Conservation (phyloP, 2,329 filamentous ascomycete species). For the Fusarium torulosum region DNA sequence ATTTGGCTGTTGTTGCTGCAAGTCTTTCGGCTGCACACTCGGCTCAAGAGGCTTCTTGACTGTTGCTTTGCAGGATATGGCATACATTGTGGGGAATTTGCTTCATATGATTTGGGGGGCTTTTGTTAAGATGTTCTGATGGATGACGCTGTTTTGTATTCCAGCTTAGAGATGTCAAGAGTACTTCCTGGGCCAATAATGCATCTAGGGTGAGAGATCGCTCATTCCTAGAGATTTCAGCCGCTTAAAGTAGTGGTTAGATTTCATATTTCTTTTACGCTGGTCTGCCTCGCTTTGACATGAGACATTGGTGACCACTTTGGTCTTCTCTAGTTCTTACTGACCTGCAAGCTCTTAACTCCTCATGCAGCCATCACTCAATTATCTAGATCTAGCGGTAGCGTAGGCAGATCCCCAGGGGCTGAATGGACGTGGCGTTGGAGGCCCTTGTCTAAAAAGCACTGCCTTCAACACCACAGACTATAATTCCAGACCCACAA, state of each 20-base stretch:
- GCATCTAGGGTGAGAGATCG: slow-evolving; percentile 31
- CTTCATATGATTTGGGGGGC: slow-evolving; percentile 17
- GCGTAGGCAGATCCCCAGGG: slow-evolving; percentile 30
- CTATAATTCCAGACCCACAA: slow-evolving; percentile 25
- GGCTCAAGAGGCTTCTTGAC: slow-evolving; percentile 25
- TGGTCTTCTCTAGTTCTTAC: not conserved
- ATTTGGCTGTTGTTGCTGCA: slow-evolving; percentile 7
- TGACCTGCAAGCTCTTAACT: slow-evolving; percentile 6
- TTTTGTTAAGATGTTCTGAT: slow-evolving; percentile 40
- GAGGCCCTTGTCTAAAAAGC: slow-evolving; percentile 41
- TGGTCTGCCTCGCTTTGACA: not conserved
- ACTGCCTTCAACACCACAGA: slow-evolving; percentile 28
- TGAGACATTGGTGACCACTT: not conserved
- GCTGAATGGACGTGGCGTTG: slow-evolving; percentile 30
- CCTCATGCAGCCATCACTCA: slow-evolving; percentile 14
- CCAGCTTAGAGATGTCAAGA: slow-evolving; percentile 20
- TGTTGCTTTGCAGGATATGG: slow-evolving; percentile 28
- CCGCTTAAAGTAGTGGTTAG: slow-evolving; percentile 27
- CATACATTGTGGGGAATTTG: slow-evolving; percentile 32
- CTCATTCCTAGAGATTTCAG: slow-evolving; percentile 35
- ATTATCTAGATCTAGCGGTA: slow-evolving; percentile 4
- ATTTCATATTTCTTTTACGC: not conserved
- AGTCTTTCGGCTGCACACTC: slow-evolving; percentile 18
- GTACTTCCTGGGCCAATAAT: slow-evolving; percentile 41
- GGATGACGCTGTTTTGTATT: slow-evolving; percentile 39